Evolutionary conservation across 2,329 filamentous ascomycete species (phyloP).

Genomic region (Didymella sp.): DNA sequence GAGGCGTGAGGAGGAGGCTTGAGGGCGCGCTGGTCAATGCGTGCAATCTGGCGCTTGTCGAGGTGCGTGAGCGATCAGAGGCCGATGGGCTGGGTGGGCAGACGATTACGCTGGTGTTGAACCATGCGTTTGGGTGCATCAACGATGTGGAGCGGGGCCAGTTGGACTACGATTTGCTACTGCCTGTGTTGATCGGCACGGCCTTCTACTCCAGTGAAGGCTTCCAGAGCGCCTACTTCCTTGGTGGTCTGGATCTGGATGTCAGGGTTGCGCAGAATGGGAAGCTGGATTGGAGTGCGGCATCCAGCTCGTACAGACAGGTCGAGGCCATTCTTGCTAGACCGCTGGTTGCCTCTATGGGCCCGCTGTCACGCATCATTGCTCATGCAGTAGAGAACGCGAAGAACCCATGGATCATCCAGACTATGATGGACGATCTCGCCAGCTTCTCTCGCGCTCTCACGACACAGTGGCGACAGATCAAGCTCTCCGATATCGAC

Average conservation of each 20-base stretch:
- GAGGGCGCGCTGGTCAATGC: constrained; percentile 77
- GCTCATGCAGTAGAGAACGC: constrained; percentile 69
- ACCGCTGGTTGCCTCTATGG: constrained; percentile 71
- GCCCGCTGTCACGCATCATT: constrained; percentile 70
- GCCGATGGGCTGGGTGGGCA: constrained; percentile 58
- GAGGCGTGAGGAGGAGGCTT: constrained; percentile 69
- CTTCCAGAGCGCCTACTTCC: constrained; percentile 76
- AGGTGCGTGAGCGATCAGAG: constrained; percentile 59
- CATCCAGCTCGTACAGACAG: constrained; percentile 66
- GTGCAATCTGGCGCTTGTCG: constrained; percentile 73
- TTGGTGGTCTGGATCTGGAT: constrained; percentile 73
- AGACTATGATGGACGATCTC: constrained; percentile 68
- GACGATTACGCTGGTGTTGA: constrained; percentile 72
- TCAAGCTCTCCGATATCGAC: constrained; percentile 76
- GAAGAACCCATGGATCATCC: constrained; percentile 57
- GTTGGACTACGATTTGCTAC: constrained; percentile 70
- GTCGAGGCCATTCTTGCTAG: constrained; percentile 66
- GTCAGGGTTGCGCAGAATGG: constrained; percentile 59
- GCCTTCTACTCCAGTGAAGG: constrained; percentile 75
- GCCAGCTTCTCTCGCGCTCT: constrained; percentile 71
- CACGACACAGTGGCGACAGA: constrained; percentile 75
- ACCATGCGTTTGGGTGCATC: constrained; percentile 77
- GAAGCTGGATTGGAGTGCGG: constrained; percentile 69
- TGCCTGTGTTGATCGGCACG: constrained; percentile 73
- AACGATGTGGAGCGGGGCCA: constrained; percentile 64